Percentiles rank a stretch among this genome's conserved stretches.
These are phyloP conservation scores for Fusarium vanettenii DNA, from an alignment of 2,329 filamentous ascomycete species.

Conservation along the genomic window DNA sequence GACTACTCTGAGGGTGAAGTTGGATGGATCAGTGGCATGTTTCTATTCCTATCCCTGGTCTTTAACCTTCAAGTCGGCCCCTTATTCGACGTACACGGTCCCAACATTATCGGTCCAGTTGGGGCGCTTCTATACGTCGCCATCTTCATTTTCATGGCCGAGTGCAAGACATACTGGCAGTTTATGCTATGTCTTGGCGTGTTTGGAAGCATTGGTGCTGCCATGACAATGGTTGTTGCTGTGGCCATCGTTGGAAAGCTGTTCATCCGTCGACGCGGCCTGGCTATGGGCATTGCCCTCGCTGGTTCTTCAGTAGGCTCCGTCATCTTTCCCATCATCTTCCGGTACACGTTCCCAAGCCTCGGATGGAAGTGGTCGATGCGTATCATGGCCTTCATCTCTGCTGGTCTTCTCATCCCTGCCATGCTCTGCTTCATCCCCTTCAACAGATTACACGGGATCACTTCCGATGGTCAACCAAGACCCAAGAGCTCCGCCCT, in stretches of 20 bases:
- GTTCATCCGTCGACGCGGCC: conserved; percentile 39
- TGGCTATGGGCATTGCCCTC: conserved; percentile 43
- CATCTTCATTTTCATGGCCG: conserved; percentile 58
- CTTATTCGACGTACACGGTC: conserved; percentile 60
- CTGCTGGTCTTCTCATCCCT: conserved; percentile 41
- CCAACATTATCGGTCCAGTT: conserved; percentile 52
- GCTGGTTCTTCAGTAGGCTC: conserved; percentile 45
- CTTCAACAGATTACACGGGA: conserved; percentile 36
- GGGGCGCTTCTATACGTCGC: conserved; percentile 52
- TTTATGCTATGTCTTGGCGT: conserved; percentile 58
- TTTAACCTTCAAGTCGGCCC: conserved; percentile 61
- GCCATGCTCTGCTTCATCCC: conserved; percentile 51
- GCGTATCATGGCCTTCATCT: conserved; percentile 46
- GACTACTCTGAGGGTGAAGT: conserved; percentile 56
- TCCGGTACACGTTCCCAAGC: conserved; percentile 43
- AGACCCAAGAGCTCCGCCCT: conserved; percentile 40
- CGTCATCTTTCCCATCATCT: conserved; percentile 49
- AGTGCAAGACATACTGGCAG: conserved; percentile 61
- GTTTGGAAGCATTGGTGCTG: conserved; percentile 55
- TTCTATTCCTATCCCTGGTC: conserved; percentile 57
- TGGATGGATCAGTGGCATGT: conserved; percentile 61
- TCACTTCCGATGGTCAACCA: neutral
- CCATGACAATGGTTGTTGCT: conserved; percentile 51
- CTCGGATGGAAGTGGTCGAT: conserved; percentile 52
- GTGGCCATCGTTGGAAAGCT: conserved; percentile 48